Evolutionary conservation across 306 rosid genomes (phyloP).

Genomic region (Acmispon strigosus): DNA sequence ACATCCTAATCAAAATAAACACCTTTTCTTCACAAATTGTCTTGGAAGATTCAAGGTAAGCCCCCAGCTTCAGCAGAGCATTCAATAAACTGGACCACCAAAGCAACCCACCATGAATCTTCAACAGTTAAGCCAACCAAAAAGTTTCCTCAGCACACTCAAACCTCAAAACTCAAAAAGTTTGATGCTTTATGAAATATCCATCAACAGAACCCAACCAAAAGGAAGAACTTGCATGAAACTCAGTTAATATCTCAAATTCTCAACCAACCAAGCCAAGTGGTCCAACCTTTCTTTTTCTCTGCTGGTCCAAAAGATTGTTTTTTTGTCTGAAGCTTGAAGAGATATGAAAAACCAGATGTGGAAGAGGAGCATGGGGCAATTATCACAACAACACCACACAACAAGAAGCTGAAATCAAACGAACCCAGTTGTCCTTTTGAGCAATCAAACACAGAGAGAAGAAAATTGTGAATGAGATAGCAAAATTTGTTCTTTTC

Average conservation of each 20-base stretch:
- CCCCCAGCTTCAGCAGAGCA: slow-evolving; percentile 35
- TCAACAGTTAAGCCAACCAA: slow-evolving; percentile 21
- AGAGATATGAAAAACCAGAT: slow-evolving; percentile 29
- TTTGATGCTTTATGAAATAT: slow-evolving; percentile 29
- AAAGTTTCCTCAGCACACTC: slow-evolving; percentile 17
- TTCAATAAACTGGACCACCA: slow-evolving; percentile 33
- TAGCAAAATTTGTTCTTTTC: slow-evolving; percentile 38
- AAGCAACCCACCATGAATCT: slow-evolving; percentile 18
- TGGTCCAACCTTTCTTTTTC: slow-evolving; percentile 26
- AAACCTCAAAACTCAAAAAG: slow-evolving; percentile 27
- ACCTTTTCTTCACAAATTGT: slow-evolving; percentile 21
- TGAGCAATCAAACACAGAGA: slow-evolving; percentile 35
- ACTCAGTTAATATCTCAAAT: slow-evolving; percentile 25
- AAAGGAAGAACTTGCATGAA: slow-evolving; percentile 29
- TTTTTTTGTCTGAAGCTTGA: slow-evolving; percentile 31
- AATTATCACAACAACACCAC: slow-evolving; percentile 45
- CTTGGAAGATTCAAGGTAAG: slow-evolving; percentile 29
- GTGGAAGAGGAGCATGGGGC: slow-evolving; percentile 26
- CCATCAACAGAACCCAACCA: neutral
- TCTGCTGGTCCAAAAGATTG: slow-evolving; percentile 15
- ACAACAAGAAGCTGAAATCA: slow-evolving; percentile 27
- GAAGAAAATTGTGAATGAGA: slow-evolving; percentile 35
- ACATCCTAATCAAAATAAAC: slow-evolving; percentile 50
- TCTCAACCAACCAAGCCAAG: slow-evolving; percentile 15
- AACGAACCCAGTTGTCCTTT: slow-evolving; percentile 41